Base-by-base conservation (phyloP, 2,329 filamentous ascomycete species). In the Diaporthe destruens region DNA sequence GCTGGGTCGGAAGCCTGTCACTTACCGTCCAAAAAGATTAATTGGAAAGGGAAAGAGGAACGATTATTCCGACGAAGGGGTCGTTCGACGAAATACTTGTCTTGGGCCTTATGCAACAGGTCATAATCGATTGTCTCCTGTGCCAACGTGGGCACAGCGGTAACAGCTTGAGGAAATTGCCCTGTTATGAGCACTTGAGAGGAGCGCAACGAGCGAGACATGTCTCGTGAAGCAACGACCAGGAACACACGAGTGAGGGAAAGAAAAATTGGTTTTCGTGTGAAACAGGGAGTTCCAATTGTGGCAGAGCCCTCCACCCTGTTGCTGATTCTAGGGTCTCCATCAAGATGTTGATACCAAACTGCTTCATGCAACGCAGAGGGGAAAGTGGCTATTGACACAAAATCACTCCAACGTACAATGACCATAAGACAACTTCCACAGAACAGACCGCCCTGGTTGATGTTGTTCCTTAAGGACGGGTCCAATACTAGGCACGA, bases 401-500 rank as follows among this genome's bases (percentile, higher is more conserved):
- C 6, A 16, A 14, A n/a, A 11, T 44, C n/a, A 67, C 47, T 42
- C 34, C n/a, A 14, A 14, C 36, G 6, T 61, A 14, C n/a, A 36
- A 49, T 51, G 32, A 49, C 47, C 44, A 12, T 53, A 47, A 54
- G 8, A 72, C 34, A 36, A 53, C 23, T 54, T 51, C 42, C 47
- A 51, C 39, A 42, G 61, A 61, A 42, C 44, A 36, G 55, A 53
- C 44, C 20, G n/a, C 32, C 16, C 32, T 56, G 25, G 49, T 44
- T 42, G 53, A 42, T 11, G 47, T 66, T 63, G 34, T 34, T 55
- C 65, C 65, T 47, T 20, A 20, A 65, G 59, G 55, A 69, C 57
- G 51, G 47, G 34, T 47, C n/a, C 51, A 55, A 69, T 47, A 56
- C 59, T 72, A 69, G 65, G 72, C 65, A 74, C 56, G 55, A 74